Evolutionary conservation across 805 yeast species (phyloP).

Genomic region (Spathaspora gorwiae): DNA sequence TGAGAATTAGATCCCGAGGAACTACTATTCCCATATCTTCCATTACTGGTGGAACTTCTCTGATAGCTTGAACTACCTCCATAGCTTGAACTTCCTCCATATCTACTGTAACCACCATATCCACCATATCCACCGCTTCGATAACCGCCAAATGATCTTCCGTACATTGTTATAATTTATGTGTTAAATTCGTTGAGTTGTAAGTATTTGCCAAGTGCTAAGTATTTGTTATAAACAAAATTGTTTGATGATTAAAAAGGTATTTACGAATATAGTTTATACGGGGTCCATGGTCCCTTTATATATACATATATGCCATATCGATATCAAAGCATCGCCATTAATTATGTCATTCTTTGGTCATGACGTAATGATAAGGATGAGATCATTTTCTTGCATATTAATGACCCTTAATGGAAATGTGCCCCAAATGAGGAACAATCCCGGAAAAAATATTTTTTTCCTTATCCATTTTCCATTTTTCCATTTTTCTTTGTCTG

Average conservation of each 20-base stretch:
- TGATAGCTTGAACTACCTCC: not conserved
- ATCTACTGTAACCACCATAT: constrained; percentile 2
- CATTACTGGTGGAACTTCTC: not conserved
- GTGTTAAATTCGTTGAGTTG: not conserved
- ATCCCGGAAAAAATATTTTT: not conserved
- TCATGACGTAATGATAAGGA: no score
- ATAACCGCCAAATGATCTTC: not conserved
- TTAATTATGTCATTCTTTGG: no score
- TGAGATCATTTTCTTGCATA: no score
- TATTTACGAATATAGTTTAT: no score
- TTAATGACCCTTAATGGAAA: not conserved
- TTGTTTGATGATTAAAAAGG: not conserved
- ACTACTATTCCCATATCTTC: not conserved
- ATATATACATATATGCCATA: no score
- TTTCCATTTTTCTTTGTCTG: no score
- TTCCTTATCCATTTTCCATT: no score
- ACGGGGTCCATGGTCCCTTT: no score
- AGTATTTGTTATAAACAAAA: not conserved
- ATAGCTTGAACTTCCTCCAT: not conserved
- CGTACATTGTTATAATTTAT: not conserved
- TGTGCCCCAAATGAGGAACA: not conserved
- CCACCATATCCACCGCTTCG: constrained; percentile 3
- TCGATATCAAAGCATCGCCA: no score
- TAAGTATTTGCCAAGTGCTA: not conserved
- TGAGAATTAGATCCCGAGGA: not conserved